Conservation (phyloP, 148 eudicot genomes). For the Hydrangea macrophylla region DNA sequence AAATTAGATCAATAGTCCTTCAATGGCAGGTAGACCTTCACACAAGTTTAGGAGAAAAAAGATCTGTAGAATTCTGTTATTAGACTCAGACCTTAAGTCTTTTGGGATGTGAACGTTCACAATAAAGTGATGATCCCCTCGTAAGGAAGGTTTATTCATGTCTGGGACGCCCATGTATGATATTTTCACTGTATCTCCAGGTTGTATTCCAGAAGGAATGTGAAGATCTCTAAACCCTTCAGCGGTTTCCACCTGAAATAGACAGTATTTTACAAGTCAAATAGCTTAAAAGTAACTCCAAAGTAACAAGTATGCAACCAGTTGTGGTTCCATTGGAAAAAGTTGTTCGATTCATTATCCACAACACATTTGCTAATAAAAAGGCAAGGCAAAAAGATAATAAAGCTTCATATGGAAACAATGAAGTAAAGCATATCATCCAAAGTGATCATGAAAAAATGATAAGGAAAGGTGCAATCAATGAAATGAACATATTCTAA, state of each 20-base stretch:
- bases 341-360: no score
- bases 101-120: conserved; percentile 75
- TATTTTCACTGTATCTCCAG: conserved; percentile 69
- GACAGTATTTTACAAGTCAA: conserved; percentile 2
- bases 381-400: no score
- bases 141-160: conserved; percentile 42
- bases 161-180: conserved; percentile 75
- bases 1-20: not conserved
- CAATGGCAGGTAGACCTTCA: not conserved
- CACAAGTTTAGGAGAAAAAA: not conserved
- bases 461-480: no score
- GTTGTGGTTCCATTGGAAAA: not conserved
- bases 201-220: conserved; percentile 80
- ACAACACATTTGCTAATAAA: not conserved
- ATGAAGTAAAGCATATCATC: no score
- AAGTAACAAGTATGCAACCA: conserved; percentile 3
- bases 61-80: not conserved
- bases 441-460: no score
- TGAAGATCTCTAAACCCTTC: conserved; percentile 70
- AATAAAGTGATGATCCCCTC: conserved; percentile 83
- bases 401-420: not conserved
- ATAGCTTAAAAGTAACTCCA: not conserved
- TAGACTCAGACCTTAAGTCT: conserved; percentile 54
- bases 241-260: conserved; percentile 72
- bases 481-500: no score